phyloP scores from a whole-genome alignment of 2,329 filamentous ascomycete genomes.

The Aphanocladium album region DNA sequence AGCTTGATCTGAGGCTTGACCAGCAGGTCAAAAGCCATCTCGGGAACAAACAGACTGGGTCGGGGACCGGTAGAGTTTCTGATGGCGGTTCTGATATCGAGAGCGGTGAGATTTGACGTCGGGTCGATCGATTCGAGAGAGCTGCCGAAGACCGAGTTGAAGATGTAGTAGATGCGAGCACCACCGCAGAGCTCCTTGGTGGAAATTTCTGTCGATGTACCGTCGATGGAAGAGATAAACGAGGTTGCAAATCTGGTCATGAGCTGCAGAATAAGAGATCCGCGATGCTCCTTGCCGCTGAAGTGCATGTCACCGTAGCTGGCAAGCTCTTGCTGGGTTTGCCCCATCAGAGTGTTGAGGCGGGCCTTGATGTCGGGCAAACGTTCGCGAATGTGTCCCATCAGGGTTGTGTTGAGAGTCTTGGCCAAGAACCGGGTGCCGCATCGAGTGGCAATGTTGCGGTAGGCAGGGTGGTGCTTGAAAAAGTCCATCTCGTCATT shows the following conservation, averaged over 20 bases:
- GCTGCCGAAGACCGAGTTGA: slow-evolving; percentile 97
- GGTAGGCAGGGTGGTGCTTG: slow-evolving; percentile 91
- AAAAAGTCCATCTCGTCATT: slow-evolving; percentile 92
- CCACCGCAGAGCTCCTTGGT: slow-evolving; percentile 96
- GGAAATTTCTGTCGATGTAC: slow-evolving; percentile 96
- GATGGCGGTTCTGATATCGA: slow-evolving; percentile 95
- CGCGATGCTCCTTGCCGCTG: slow-evolving; percentile 92
- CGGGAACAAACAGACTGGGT: slow-evolving; percentile 92
- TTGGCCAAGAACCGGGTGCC: slow-evolving; percentile 93
- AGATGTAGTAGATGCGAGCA: slow-evolving; percentile 96
- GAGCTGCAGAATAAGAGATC: slow-evolving; percentile 88
- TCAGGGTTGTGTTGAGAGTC: slow-evolving; percentile 89
- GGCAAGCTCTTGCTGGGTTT: slow-evolving; percentile 95
- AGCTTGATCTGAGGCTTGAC: slow-evolving; percentile 99
- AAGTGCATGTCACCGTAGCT: slow-evolving; percentile 98
- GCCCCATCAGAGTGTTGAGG: slow-evolving; percentile 98
- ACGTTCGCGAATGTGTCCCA: slow-evolving; percentile 92
- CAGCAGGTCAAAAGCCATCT: slow-evolving; percentile 93
- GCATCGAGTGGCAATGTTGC: slow-evolving; percentile 90
- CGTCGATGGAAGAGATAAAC: slow-evolving; percentile 97
- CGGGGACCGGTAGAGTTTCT: slow-evolving; percentile 95
- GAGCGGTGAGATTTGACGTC: slow-evolving; percentile 86
- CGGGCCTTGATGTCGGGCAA: slow-evolving; percentile 97
- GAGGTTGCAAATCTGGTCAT: slow-evolving; percentile 98
- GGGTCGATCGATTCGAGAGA: slow-evolving; percentile 94